Evolutionary conservation across 2,329 filamentous ascomycete genomes (phyloP), one percentile per base, ranked within the genome.

Genomic region (Lachnellula suecica): DNA sequence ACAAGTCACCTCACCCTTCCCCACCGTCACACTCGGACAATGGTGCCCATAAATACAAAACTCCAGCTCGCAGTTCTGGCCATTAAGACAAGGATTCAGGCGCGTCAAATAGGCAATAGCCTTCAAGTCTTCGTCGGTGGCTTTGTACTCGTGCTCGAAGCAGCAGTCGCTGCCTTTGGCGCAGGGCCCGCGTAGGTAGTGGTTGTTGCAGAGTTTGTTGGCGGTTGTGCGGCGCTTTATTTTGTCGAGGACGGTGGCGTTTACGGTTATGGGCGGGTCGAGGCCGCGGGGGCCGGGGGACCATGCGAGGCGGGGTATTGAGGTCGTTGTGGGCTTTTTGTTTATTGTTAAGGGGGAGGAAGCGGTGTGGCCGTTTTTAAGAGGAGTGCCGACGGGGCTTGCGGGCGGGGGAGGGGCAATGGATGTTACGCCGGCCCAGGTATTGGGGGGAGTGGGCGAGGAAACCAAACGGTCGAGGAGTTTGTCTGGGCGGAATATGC

Each of bases 1-100:
- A 65, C 82, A 85, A 22, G 72, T 60, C 4, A 75, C 77, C 35
- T 81, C 74, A 49, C 49, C 9, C 44, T 47, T 50, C 54, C 49
- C 41, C 31, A 52, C 54, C n/a, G 57, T 59, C 42, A 62, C 56
- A 59, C 54, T 62, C n/a, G 59, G 63, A 38, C 65, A 68, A 47
- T 85, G 77, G 63, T 85, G 82, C 2, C 82, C 82, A 59, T 85
- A 85, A 53, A 85, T 84, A 63, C 82, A 85, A 56, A 79, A 76
- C 2, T 77, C 73, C 4, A 75, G 68, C 6, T 79, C 75, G 58
- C 82, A 85, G n/a, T 80, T 72, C 63, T 85, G 82, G 0, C 79
- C 79, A 25, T 70, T 74, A 0, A 72, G 72, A 66, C 82, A 85
- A 1, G 81, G 82, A 51, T 82, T 84, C 51, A 80, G 68, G 5